Conservation (phyloP, 352 stramenopile species). For the Phytophthora macrochlamydospora region DNA sequence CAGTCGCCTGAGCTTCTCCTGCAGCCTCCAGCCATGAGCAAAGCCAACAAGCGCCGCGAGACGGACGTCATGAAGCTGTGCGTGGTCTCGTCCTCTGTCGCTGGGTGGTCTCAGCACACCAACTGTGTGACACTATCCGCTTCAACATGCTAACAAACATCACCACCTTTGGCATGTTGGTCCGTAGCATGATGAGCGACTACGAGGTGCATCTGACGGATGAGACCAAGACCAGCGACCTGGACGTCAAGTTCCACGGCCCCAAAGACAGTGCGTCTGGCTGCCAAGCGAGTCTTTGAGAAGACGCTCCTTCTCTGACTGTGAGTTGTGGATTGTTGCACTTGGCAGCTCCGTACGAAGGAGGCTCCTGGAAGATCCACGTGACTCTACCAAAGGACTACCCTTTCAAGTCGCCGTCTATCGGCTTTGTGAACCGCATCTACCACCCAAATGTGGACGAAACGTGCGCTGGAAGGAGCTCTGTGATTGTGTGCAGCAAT, state of each 20-base stretch:
- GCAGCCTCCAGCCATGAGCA: slow-evolving; percentile 46
- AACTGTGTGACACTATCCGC: background rate
- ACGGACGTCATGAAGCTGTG: slow-evolving; percentile 93
- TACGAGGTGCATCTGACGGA: slow-evolving; percentile 87
- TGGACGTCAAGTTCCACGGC: slow-evolving; percentile 88
- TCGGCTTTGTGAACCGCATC: slow-evolving; percentile 93
- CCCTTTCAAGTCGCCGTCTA: slow-evolving; percentile 93
- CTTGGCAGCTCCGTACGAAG: slow-evolving; percentile 87
- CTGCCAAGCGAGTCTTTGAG: background rate
- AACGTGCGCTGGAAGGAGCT: slow-evolving; percentile 53
- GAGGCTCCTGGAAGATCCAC: slow-evolving; percentile 93
- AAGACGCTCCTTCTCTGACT: slow-evolving; percentile 12
- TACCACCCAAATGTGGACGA: slow-evolving; percentile 95
- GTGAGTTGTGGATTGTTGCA: slow-evolving; percentile 6
- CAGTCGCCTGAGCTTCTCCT: slow-evolving; percentile 15
- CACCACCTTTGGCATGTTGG: background rate
- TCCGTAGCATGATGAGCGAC: slow-evolving; percentile 89
- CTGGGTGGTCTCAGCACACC: background rate
- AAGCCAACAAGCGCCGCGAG: slow-evolving; percentile 84
- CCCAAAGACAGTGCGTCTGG: slow-evolving; percentile 77
- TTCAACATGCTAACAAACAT: no score
- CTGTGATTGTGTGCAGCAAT: background rate
- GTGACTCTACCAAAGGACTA: slow-evolving; percentile 93
- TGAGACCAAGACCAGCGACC: slow-evolving; percentile 81
- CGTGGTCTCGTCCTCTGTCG: slow-evolving; percentile 8